Evolutionary conservation across 371 early-diverging fungal genomes (phyloP).

Genomic region (Funneliformis caledonium): DNA sequence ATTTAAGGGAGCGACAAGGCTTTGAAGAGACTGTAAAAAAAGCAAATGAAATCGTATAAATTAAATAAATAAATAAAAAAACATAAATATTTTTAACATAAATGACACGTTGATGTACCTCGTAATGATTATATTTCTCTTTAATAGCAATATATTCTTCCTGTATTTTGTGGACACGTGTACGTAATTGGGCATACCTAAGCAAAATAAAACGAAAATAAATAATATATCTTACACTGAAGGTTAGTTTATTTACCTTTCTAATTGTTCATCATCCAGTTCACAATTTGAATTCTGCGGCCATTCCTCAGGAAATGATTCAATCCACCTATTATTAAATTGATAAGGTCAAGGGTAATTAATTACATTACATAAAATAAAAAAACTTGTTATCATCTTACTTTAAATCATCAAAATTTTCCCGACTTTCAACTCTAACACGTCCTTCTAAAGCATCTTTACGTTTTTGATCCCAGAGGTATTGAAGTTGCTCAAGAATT

Average conservation of each 20-base stretch:
- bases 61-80: neutral
- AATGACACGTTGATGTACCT: neutral
- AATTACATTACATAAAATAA: neutral
- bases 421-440: constrained; percentile 2
- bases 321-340: constrained; percentile 20
- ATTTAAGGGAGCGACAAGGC: neutral
- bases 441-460: constrained; percentile 28
- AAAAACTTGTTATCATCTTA: neutral
- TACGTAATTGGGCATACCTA: constrained; percentile 12
- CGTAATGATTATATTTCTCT: constrained; percentile 31
- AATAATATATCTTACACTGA: neutral
- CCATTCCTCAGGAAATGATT: constrained; percentile 36
- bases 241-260: neutral
- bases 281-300: neutral
- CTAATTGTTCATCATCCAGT: neutral
- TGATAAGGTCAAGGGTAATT: too few species aligned
- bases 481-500: constrained; percentile 31
- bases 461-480: neutral
- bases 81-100: neutral
- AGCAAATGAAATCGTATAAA: neutral
- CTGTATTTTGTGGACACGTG: constrained; percentile 5
- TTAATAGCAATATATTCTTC: constrained; percentile 23
- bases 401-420: constrained; percentile 18
- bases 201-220: neutral
- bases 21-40: neutral